Base-by-base conservation (phyloP, 148 eudicot genomes). In the Cornus florida region DNA sequence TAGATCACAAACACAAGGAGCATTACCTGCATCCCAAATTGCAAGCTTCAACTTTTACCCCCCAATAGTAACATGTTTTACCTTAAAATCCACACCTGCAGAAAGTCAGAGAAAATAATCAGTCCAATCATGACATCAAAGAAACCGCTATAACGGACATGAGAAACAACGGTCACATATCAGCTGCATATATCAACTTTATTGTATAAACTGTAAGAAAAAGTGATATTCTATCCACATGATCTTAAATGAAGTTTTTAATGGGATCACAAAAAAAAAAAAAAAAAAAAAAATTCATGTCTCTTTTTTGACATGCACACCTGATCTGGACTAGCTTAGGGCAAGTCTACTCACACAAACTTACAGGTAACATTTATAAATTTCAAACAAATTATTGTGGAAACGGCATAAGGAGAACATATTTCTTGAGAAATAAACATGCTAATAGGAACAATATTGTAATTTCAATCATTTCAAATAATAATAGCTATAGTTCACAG, bases 41-140 rank as follows among this genome's bases (percentile, higher is more conserved):
- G 97, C 97, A 83, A 93, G 95, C 86, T 93, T 93, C 88, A 93
- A 74, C 80, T 89, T 93, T 70, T 93, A 91, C n/a, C 97, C 97
- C 57, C 92, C 94, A 65, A 89, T 59, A 67, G 88, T 83, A 20
- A 91, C 94, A 85, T 90, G 85, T 85, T 93, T 93, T 39, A 93
- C 97, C 84, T 93, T 93, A 70, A 93, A 93, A 86, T 93, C 97
- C 79, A 93, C 97, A 72, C 92, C 92, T 89, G 82, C 35, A 80
- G 16, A 71, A 56, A 50, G n/a, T 5, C 19, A 16, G 14, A 13
- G 14, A 69, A 9, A 73, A 50, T 12, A 5, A 59, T 53, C 28
- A 17, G 16, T 56, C 1, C 10, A 50, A 9, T 10, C 4, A 75
- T 71, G 31, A 66, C n/a, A n/a, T 43, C 66, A 17, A 62, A 24